Base-by-base conservation (phyloP, 1,284 basidiomycete species). In the Leccinum laetum region DNA sequence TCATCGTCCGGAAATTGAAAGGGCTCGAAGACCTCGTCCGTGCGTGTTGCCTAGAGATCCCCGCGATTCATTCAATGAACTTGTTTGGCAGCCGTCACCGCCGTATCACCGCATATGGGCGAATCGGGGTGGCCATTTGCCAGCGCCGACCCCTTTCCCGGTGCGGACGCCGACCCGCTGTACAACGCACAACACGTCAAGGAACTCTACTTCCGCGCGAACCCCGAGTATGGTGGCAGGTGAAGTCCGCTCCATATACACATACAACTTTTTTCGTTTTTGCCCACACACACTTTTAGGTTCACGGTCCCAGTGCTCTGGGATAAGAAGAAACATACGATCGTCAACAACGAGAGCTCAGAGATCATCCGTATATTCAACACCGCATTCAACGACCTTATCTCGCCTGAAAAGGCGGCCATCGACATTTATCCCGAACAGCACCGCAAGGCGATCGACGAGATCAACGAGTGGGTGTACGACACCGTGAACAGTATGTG, bases 331-430 rank as follows among this genome's bases (percentile, higher is more conserved):
- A 81, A 78, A 49, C 79, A 91, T 64, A 95, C 93, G 44, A 93
- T 99, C 70, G 98, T 99, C 64, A 98, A 94, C 82, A 99, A 98
- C 78, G 96, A 98, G 77, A 93, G 90, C 69, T 90, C 91, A 1
- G 95, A 98, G 79, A 96, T 99, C 73, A 95, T 99, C 72, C 90
- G 97, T 62, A 93, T 96, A 57, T 86, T 98, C 79, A 98, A 98
- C 79, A 83, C 84, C 8, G 90, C 85, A 8, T 97, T 98, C 81
- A 90, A 97, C 77, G 80, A 88, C 6, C 70, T 91, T 24, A 67
- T 97, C 4, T 83, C 90, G 1, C 76, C 82, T 2, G 86, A 92
- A 11, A 87, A 88, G 70, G 89, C 88, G 14, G 79, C 81, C 39
- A 65, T 95, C 61, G 88, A 95, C 72, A 81, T 91, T 58, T 98